Evolutionary conservation across 495 filamentous ascomycete genomes (phyloP).

Genomic region (Xylaria palmicola): DNA sequence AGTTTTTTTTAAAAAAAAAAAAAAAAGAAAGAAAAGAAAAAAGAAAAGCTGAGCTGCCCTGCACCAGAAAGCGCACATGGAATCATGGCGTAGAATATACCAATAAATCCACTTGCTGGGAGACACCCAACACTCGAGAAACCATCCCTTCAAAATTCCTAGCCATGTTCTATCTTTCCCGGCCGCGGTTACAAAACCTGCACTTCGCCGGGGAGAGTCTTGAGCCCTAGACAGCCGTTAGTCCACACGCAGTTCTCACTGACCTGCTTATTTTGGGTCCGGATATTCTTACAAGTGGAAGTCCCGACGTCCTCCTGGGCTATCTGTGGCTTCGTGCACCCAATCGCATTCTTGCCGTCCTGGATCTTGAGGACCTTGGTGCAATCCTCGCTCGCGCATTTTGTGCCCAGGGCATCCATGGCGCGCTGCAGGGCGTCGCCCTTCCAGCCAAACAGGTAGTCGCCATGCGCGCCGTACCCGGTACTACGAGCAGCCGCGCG

Average conservation of each 20-base stretch:
- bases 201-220: slow-evolving; percentile 21
- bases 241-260: background rate
- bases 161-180: background rate
- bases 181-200: background rate
- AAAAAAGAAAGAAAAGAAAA: too few relatives aligned
- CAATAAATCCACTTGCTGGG: background rate
- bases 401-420: slow-evolving; percentile 35
- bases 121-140: background rate
- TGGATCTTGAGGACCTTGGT: slow-evolving; percentile 34
- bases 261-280: background rate
- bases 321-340: slow-evolving; percentile 35
- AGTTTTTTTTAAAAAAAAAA: too few relatives aligned
- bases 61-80: background rate
- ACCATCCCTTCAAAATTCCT: background rate
- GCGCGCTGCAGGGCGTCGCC: slow-evolving; percentile 40
- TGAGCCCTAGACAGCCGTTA: slow-evolving; percentile 20
- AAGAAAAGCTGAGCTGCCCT: background rate
- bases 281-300: slow-evolving; percentile 6
- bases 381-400: slow-evolving; percentile 36
- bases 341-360: slow-evolving; percentile 29
- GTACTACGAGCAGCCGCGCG: slow-evolving; percentile 16
- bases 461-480: slow-evolving; percentile 40
- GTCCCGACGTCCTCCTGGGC: slow-evolving; percentile 32
- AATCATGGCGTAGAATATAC: background rate
- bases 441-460: slow-evolving; percentile 48